phyloP scores from a whole-genome alignment of 2,329 filamentous ascomycete genomes.

The Aspergillus arachidicola region DNA sequence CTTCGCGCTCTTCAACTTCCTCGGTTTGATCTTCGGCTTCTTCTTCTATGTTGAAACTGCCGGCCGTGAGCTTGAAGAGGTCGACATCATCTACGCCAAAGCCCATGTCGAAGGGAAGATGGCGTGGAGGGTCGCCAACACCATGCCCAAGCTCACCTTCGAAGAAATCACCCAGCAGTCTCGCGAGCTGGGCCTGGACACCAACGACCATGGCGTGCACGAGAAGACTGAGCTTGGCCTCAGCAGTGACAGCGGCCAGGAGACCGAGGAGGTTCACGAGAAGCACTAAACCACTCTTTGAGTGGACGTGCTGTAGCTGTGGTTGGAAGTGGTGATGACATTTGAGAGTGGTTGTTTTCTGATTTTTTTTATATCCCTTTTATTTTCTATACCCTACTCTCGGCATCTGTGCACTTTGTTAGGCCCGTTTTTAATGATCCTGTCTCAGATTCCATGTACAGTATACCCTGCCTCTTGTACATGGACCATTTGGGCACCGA shows the following conservation, averaged over 20 bases:
- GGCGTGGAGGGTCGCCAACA: slow-evolving; percentile 25
- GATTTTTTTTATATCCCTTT: background rate
- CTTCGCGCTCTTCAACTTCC: slow-evolving; percentile 41
- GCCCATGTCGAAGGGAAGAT: slow-evolving; percentile 38
- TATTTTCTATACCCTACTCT: background rate
- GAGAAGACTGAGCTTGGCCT: slow-evolving; percentile 25
- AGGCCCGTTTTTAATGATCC: no score
- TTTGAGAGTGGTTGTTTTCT: background rate
- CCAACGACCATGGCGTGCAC: slow-evolving; percentile 1
- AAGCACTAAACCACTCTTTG: background rate
- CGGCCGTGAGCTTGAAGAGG: slow-evolving; percentile 45
- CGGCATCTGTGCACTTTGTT: no score
- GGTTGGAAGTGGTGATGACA: background rate
- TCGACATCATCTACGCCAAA: slow-evolving; percentile 45
- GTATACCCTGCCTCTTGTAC: no score
- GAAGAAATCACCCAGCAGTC: slow-evolving; percentile 29
- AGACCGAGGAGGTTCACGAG: slow-evolving; percentile 8
- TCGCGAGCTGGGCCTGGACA: slow-evolving; percentile 26
- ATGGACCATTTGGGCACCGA: no score
- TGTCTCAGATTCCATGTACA: no score
- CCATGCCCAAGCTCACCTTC: slow-evolving; percentile 33
- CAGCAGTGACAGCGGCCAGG: slow-evolving; percentile 17
- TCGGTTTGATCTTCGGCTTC: slow-evolving; percentile 52
- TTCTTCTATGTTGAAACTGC: slow-evolving; percentile 56
- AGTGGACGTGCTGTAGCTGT: background rate